These are phyloP conservation scores for Diutina neorugosa DNA, from an alignment of 1,139 yeast species.

Conservation along the genomic window DNA sequence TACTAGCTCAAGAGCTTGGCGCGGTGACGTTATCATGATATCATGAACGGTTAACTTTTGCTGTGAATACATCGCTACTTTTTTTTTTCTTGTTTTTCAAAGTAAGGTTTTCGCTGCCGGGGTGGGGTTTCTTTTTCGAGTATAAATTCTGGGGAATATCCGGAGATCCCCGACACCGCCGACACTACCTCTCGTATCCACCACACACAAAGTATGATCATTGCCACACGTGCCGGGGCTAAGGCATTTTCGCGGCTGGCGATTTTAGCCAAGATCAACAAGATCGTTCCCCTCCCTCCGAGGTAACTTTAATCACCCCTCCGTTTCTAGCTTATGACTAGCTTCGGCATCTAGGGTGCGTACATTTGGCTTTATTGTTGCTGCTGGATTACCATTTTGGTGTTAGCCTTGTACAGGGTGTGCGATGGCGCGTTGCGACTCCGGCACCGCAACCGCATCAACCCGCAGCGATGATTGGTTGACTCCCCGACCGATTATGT, in stretches of 20 bases:
- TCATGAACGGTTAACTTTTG: too few species aligned
- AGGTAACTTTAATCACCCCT: neutral
- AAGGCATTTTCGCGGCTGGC: too few species aligned
- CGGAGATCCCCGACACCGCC: neutral
- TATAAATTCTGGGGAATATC: neutral
- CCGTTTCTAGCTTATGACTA: neutral
- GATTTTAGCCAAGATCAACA: too few species aligned
- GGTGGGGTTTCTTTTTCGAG: neutral
- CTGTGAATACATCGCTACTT: too few species aligned
- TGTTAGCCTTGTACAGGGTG: neutral
- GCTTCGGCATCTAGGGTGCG: neutral
- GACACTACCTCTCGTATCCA: neutral
- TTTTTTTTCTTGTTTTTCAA: neutral
- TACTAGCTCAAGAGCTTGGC: neutral
- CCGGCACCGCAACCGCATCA: neutral
- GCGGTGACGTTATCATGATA: too few species aligned
- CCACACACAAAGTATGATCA: neutral
- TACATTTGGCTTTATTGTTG: neutral
- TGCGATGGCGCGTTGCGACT: neutral
- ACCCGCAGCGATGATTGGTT: neutral
- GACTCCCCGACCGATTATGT: neutral
- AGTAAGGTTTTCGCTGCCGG: too few species aligned
- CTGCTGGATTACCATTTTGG: neutral
- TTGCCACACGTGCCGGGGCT: too few species aligned
- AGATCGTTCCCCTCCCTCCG: neutral